phyloP scores from a whole-genome alignment of 2,329 filamentous ascomycete genomes.

The Penicillium sp. region DNA sequence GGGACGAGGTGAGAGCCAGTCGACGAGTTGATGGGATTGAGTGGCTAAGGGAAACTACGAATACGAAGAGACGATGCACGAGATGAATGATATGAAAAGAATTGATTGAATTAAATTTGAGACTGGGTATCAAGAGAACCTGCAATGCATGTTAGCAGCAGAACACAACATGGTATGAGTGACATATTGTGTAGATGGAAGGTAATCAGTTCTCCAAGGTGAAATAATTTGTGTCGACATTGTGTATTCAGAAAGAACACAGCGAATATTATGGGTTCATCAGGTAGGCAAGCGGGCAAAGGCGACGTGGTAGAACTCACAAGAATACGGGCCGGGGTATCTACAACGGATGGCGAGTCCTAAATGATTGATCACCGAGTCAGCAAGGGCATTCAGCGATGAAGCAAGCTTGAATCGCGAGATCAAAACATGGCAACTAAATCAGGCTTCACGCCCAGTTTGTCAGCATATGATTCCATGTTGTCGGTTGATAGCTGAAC shows the following conservation, averaged over 20 bases:
- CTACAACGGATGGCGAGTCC: conserved; percentile 10
- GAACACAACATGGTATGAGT: conserved; percentile 13
- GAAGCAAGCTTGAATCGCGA: conserved; percentile 24
- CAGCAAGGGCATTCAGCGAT: conserved; percentile 27
- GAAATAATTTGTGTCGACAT: conserved; percentile 59
- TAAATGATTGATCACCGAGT: conserved; percentile 24
- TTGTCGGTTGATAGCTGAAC: conserved; percentile 16
- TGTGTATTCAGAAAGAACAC: conserved; percentile 61
- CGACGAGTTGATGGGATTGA: conserved; percentile 1
- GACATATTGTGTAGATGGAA: conserved; percentile 10
- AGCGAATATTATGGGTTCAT: conserved; percentile 60
- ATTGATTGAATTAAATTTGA: conserved; percentile 5
- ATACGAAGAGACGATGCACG: not conserved
- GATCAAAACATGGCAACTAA: conserved; percentile 39
- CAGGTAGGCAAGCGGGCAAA: conserved; percentile 37
- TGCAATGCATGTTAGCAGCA: conserved; percentile 27
- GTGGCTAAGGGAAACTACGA: not conserved
- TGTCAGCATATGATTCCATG: conserved; percentile 31
- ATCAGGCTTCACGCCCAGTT: conserved; percentile 37
- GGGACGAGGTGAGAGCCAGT: no score
- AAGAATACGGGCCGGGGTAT: conserved; percentile 7
- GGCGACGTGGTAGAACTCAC: conserved; percentile 22
- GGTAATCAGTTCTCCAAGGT: conserved; percentile 64
- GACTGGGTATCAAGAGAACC: conserved; percentile 8
- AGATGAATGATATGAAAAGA: conserved; percentile 4